Evolutionary conservation across 2,329 filamentous ascomycete genomes (phyloP).

Genomic region (Pestalotiopsis sp.): DNA sequence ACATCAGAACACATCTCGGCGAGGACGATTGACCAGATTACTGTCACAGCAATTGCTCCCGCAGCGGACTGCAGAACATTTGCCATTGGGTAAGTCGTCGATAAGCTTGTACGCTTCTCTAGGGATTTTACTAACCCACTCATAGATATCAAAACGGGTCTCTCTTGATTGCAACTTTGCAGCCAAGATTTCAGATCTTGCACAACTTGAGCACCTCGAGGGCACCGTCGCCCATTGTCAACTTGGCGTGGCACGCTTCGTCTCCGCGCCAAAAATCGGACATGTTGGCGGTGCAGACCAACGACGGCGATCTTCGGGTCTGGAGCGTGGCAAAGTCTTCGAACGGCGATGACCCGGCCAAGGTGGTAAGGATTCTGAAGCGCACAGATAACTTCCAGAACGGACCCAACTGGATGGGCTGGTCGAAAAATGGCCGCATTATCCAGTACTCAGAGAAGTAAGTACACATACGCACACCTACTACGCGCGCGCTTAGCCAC

Average conservation of each 20-base stretch:
- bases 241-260: conserved; percentile 92
- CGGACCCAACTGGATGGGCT: conserved; percentile 93
- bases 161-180: conserved; percentile 83
- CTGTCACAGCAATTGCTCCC: conserved; percentile 91
- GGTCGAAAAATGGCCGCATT: conserved; percentile 97
- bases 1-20: conserved; percentile 92
- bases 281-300: conserved; percentile 92
- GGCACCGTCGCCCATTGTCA: conserved; percentile 83
- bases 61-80: conserved; percentile 90
- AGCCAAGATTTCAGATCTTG: conserved; percentile 90
- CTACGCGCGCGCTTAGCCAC: conserved; percentile 51
- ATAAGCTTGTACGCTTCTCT: not conserved
- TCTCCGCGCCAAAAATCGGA: conserved; percentile 96
- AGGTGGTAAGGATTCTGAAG: conserved; percentile 86
- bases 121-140: not conserved
- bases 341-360: conserved; percentile 73
- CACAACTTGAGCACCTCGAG: conserved; percentile 88
- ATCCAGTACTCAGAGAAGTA: conserved; percentile 91
- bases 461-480: conserved; percentile 53
- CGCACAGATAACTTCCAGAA: conserved; percentile 72
- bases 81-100: conserved; percentile 79
- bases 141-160: conserved; percentile 91
- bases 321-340: conserved; percentile 93
- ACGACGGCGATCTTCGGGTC: conserved; percentile 88
- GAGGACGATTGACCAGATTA: conserved; percentile 87